These are phyloP conservation scores for Tricladium varicosporioides DNA, from an alignment of 2,329 filamentous ascomycete species.

Conservation along the genomic window DNA sequence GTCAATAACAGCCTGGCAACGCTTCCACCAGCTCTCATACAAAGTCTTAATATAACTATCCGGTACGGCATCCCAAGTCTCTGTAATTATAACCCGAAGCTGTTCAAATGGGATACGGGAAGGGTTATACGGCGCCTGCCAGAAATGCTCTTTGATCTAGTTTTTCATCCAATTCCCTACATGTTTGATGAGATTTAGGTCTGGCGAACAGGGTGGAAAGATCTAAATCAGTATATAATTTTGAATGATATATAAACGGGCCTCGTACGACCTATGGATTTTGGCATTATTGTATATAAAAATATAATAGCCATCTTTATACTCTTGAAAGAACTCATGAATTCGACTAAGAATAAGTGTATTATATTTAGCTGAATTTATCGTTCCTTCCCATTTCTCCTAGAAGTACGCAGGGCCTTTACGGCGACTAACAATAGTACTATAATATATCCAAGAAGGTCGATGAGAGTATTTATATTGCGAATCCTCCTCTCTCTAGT, in stretches of 20 bases:
- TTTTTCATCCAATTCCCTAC: no score
- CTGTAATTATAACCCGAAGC: conserved; percentile 6
- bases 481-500: background rate
- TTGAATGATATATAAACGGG: background rate
- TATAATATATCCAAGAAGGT: conserved; percentile 13
- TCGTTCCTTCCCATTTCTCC: conserved; percentile 4
- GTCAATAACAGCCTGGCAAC: conserved; percentile 15
- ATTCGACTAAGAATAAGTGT: background rate
- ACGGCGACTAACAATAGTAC: conserved; percentile 1
- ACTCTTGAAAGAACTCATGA: background rate
- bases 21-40: conserved; percentile 7
- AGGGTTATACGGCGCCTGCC: background rate
- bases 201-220: conserved; percentile 2
- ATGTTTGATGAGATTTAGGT: conserved; percentile 4
- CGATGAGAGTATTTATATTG: conserved; percentile 6
- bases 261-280: background rate
- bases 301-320: background rate
- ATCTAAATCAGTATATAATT: background rate
- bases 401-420: conserved; percentile 7
- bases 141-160: background rate
- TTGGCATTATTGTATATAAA: background rate
- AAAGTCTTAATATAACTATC: conserved; percentile 7
- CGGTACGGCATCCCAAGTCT: conserved; percentile 9
- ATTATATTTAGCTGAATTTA: background rate
- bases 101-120: background rate